Evolutionary conservation across 2,329 filamentous ascomycete species (phyloP), one percentile per base, ranked within the genome.

Genomic region (Fusarium duplospermum): DNA sequence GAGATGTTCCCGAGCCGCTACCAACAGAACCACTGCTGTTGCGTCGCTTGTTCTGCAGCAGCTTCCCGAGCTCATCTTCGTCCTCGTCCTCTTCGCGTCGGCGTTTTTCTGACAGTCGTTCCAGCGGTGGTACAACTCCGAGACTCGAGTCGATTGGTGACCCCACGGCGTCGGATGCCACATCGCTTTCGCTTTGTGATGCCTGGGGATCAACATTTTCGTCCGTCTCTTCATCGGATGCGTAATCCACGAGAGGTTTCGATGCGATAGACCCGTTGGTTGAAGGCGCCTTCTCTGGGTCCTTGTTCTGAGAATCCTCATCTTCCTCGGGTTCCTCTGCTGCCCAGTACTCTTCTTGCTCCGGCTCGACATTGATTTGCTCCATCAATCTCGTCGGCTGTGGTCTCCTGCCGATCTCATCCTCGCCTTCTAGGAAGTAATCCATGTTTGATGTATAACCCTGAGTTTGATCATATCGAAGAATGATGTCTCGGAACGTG

Each of bases 271-370:
- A 87, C 27, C 91, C 93, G 75, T 95, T 95, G 8, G 86, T 82
- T 13, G 86, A 75, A 4, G 82, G 74, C 10, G 77, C 76, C 66
- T 80, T 84, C 64, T 79, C 81, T 52, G 78, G 80, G 20, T 78
- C 74, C 71, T 84, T 81, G 76, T 82, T 75, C 62, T 76, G 75
- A 66, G 84, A 77, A 72, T 86, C 85, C 71, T 91, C 86, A 14
- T 94, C 94, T 8, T 98, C 95, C 69, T 95, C 93, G 56, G 96
- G 94, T 76, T 98, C 95, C 1, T 93, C 94, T 0, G 90, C 91
- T 78, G 97, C 96, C 89, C 97, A 98, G 82, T 98, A 99, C 50
- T 96, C 94, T 78, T 98, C 96, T 81, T 98, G 94, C 13, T 92
- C 91, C 7, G 92, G 88, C 80, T 98, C 96, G 79, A 95, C 89